Conservation (phyloP, 2,329 filamentous ascomycete species). For the Epichloe typhina region DNA sequence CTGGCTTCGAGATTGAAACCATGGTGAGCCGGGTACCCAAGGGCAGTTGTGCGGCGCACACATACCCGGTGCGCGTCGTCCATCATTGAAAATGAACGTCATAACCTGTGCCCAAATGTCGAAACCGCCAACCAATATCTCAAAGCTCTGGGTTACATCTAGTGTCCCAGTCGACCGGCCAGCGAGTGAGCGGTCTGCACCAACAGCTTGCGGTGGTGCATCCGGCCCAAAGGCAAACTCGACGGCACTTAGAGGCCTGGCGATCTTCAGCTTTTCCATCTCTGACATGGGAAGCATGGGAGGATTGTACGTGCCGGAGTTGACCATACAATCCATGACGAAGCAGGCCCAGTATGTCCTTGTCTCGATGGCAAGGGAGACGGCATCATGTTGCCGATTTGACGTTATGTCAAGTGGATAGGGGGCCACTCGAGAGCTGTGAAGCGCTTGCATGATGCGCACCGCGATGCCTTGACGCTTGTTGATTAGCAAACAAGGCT, state of each 20-base stretch:
- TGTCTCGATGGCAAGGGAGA: slow-evolving; percentile 20
- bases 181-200: slow-evolving; percentile 2
- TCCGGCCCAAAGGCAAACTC: slow-evolving; percentile 27
- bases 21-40: slow-evolving; percentile 23
- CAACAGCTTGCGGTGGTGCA: slow-evolving; percentile 2
- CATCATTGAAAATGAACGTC: slow-evolving; percentile 29
- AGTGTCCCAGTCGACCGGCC: slow-evolving; percentile 9
- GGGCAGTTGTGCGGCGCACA: slow-evolving; percentile 24
- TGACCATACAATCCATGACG: slow-evolving; percentile 31
- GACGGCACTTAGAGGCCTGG: slow-evolving; percentile 18
- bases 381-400: slow-evolving; percentile 9
- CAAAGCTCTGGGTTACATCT: slow-evolving; percentile 16
- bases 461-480: slow-evolving; percentile 20
- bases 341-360: slow-evolving; percentile 33
- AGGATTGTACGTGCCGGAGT: slow-evolving; percentile 26
- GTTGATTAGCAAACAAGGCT: not conserved
- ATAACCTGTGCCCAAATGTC: slow-evolving; percentile 30
- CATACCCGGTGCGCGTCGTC: slow-evolving; percentile 26
- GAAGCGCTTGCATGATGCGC: slow-evolving; percentile 24
- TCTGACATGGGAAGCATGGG: slow-evolving; percentile 22
- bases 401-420: slow-evolving; percentile 14
- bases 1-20: slow-evolving; percentile 17
- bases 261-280: slow-evolving; percentile 21
- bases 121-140: slow-evolving; percentile 27
- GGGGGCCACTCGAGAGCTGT: slow-evolving; percentile 16